Evolutionary conservation across 352 stramenopile genomes (phyloP).

Genomic region (Globisporangium mamillatum): DNA sequence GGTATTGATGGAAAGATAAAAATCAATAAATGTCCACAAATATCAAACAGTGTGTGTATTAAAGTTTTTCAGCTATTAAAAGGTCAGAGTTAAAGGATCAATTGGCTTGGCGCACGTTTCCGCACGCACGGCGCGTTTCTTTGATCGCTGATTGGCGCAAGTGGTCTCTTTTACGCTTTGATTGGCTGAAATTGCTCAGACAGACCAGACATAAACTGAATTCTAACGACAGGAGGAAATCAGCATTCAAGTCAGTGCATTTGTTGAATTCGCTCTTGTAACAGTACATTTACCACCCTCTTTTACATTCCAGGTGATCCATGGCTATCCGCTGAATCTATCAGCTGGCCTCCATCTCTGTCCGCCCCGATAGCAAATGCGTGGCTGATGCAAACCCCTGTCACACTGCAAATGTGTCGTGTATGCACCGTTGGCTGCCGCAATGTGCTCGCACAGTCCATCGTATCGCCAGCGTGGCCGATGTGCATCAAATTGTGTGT

Average conservation of each 20-base stretch:
- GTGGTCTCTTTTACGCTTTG: neutral
- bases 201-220: neutral
- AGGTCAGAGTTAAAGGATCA: neutral
- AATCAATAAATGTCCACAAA: too few species aligned
- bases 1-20: too few species aligned
- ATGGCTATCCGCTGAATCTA: neutral
- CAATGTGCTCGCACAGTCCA: neutral
- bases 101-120: constrained; percentile 3
- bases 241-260: neutral
- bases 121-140: constrained; percentile 11
- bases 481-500: neutral
- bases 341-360: neutral
- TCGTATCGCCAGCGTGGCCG: neutral
- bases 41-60: neutral
- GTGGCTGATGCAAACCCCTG: neutral
- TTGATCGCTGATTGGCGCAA: constrained; percentile 12
- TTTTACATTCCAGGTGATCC: neutral
- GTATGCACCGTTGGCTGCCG: neutral
- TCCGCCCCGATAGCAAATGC: neutral
- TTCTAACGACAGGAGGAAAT: neutral
- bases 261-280: neutral
- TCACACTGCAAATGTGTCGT: neutral
- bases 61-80: neutral
- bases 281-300: neutral
- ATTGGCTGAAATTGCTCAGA: neutral